These are phyloP conservation scores for Tillandsia leiboldiana DNA, from an alignment of 176 grass and related monocot species.

Conservation along the genomic window DNA sequence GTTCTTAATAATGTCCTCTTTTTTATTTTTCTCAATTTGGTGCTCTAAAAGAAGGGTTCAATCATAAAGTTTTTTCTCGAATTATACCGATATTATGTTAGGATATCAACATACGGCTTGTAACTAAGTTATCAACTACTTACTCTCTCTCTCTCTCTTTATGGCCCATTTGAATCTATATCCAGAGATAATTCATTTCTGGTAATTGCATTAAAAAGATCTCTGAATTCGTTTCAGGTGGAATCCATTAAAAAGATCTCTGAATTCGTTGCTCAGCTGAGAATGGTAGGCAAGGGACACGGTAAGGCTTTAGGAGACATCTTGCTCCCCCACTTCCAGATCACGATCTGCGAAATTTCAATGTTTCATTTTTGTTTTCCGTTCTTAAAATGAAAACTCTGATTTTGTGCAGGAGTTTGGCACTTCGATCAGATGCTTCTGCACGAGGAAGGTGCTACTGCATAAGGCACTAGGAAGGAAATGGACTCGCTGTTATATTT, in stretches of 20 bases:
- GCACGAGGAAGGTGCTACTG: conserved; percentile 3
- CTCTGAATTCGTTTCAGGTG: conserved; percentile 16
- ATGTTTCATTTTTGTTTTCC: background rate
- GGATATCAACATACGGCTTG: no score
- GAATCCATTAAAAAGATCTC: conserved; percentile 17
- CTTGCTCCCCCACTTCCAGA: no score
- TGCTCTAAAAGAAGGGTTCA: background rate
- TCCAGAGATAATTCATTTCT: no score
- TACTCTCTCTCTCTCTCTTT: no score
- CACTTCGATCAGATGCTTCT: conserved; percentile 26
- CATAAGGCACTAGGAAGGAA: no score
- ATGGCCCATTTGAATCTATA: no score
- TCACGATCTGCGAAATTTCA: background rate
- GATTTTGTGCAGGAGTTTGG: conserved; percentile 17
- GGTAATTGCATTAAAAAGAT: background rate
- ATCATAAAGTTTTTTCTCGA: no score
- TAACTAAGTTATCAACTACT: no score
- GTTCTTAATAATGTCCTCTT: background rate
- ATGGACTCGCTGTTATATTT: no score
- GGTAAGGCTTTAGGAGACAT: background rate
- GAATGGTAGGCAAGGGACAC: conserved; percentile 22
- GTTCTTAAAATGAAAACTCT: background rate
- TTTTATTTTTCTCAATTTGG: background rate
- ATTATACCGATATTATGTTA: no score
- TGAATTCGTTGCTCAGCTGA: conserved; percentile 17